Conservation (phyloP, 2,329 filamentous ascomycete genomes). For the Ophiocordyceps australis region DNA sequence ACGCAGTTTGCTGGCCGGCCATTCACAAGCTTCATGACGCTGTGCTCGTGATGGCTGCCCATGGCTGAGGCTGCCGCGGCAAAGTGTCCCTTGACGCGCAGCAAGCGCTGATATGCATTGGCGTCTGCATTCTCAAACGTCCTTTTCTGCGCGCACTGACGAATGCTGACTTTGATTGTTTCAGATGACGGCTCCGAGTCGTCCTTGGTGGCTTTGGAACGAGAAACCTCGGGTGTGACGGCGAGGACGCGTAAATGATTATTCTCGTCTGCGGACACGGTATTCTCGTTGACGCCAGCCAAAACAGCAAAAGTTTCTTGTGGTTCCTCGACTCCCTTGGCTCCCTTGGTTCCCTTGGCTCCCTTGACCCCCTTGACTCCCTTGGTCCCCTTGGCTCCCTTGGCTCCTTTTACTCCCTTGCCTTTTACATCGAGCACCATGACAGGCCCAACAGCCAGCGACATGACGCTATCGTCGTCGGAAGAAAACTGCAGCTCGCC, state of each 20-base stretch:
- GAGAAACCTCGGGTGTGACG: conserved; percentile 27
- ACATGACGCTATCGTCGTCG: conserved; percentile 80
- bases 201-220: no score
- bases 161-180: no score
- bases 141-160: no score
- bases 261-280: conserved; percentile 58
- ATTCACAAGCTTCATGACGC: no score
- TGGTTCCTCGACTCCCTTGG: no score
- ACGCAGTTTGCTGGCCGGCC: no score
- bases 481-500: conserved; percentile 63
- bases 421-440: no score
- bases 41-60: conserved; percentile 54
- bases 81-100: conserved; percentile 44
- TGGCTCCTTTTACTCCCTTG: no score
- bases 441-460: conserved; percentile 57
- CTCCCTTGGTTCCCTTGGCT: no score
- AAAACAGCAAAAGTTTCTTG: conserved; percentile 34
- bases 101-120: conserved; percentile 40
- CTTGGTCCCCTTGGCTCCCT: no score
- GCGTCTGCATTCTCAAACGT: conserved; percentile 29
- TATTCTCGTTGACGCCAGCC: conserved; percentile 78
- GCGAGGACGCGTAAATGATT: conserved; percentile 66
- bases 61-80: conserved; percentile 67
- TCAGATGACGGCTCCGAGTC: no score
- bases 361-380: no score